Conservation (phyloP, 192 early-diverging fungal genomes). For the Coemansia guatemalensis region DNA sequence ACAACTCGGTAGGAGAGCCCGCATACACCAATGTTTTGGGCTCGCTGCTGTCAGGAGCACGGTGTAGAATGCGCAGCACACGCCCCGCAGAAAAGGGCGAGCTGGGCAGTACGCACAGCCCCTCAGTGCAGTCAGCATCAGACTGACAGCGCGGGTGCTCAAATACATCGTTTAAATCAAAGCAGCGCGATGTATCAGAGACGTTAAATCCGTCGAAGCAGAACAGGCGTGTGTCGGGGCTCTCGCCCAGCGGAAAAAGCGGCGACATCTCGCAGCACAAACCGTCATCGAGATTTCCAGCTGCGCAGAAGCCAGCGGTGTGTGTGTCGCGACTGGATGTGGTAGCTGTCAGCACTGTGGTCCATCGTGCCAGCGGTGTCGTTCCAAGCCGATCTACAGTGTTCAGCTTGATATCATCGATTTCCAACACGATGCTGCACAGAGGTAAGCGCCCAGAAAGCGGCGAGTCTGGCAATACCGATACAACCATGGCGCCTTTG, state of each 20-base stretch:
- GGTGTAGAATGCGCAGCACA: conserved; percentile 35
- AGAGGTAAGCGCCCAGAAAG: conserved; percentile 27
- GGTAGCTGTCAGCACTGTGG: conserved; percentile 23
- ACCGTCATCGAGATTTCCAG: conserved; percentile 37
- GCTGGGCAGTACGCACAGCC: conserved; percentile 34
- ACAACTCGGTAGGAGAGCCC: conserved; percentile 24
- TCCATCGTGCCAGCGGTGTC: conserved; percentile 33
- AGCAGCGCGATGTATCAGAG: conserved; percentile 13
- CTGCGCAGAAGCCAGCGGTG: conserved; percentile 25
- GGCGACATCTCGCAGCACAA: conserved; percentile 49
- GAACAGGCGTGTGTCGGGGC: conserved; percentile 36
- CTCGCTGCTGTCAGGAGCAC: background rate
- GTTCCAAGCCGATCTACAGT: background rate
- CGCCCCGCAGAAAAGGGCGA: conserved; percentile 26
- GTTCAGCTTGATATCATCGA: conserved; percentile 34
- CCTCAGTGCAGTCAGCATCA: conserved; percentile 17
- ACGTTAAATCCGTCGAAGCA: conserved; percentile 30
- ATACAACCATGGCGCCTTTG: conserved; percentile 26
- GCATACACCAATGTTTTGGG: conserved; percentile 22
- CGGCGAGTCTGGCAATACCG: conserved; percentile 23
- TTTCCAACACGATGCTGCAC: conserved; percentile 20
- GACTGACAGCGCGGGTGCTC: conserved; percentile 23
- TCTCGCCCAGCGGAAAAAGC: conserved; percentile 38
- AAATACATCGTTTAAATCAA: conserved; percentile 23
- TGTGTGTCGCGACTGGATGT: conserved; percentile 18